Evolutionary conservation across 148 eudicot species (phyloP).

Genomic region (Camellia lanceoleosa): DNA sequence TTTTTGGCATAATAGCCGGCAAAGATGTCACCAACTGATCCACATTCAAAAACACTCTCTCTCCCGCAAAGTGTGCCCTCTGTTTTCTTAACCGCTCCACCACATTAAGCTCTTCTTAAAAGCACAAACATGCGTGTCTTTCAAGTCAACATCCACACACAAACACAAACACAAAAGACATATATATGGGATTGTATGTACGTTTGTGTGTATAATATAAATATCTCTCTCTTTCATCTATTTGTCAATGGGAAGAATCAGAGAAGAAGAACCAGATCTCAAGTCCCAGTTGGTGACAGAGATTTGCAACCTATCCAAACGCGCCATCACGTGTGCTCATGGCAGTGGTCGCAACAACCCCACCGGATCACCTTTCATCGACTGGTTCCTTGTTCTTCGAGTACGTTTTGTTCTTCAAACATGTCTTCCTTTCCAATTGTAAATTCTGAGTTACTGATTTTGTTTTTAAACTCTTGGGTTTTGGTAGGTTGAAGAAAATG

Average conservation of each 20-base stretch:
- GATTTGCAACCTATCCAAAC: conserved; percentile 36
- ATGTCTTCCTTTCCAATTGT: background rate
- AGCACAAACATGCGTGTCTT: background rate
- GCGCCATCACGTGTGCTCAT: conserved; percentile 19
- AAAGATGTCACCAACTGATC: conserved; percentile 16
- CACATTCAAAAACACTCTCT: conserved; percentile 21
- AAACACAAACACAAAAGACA: background rate
- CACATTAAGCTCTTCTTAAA: conserved; percentile 15
- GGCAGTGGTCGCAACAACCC: background rate
- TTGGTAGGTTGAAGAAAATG: conserved; percentile 65
- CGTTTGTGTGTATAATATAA: too few relatives aligned
- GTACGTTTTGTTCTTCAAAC: conserved; percentile 25
- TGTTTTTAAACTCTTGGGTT: background rate
- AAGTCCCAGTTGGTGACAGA: conserved; percentile 51
- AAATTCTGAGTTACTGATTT: background rate
- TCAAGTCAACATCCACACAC: background rate
- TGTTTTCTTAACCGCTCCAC: conserved; percentile 66
- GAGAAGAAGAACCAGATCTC: conserved; percentile 28
- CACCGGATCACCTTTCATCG: conserved; percentile 34
- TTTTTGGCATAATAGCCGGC: too few relatives aligned
- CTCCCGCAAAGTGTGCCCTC: conserved; percentile 26
- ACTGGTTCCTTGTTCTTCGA: conserved; percentile 67
- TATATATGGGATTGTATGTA: background rate
- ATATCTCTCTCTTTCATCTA: background rate
- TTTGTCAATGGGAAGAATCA: conserved; percentile 33